Evolutionary conservation across 2,329 filamentous ascomycete genomes (phyloP).

Genomic region (Mycogone perniciosa): DNA sequence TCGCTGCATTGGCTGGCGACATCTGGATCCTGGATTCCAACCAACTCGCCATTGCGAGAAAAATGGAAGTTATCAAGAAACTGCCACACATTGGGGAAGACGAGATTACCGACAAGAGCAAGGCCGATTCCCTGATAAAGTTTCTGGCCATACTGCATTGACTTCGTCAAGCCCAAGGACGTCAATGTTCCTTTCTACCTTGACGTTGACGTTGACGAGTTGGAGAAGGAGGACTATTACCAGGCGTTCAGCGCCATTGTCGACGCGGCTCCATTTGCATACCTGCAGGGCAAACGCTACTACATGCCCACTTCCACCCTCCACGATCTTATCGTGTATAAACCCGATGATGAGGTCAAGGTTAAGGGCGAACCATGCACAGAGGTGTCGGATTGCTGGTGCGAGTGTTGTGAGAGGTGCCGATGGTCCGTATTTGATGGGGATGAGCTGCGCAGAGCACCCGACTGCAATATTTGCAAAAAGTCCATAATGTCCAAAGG

Average conservation of each 20-base stretch:
- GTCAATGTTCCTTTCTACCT: not conserved
- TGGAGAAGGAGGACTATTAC: not conserved
- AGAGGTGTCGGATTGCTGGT: not conserved
- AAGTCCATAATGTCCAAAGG: not conserved
- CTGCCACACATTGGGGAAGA: not conserved
- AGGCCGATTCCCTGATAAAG: not conserved
- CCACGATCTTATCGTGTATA: not conserved
- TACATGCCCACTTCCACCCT: not conserved
- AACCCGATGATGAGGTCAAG: not conserved
- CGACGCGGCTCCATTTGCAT: not conserved
- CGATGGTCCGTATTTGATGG: too few species aligned
- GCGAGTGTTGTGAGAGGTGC: not conserved
- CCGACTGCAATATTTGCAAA: not conserved
- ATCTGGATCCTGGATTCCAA: not conserved
- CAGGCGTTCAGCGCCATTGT: not conserved
- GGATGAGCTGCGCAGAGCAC: not conserved
- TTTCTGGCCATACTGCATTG: not conserved
- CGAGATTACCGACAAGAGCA: not conserved
- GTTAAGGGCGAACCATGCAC: not conserved
- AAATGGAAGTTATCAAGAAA: not conserved
- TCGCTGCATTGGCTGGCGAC: not conserved
- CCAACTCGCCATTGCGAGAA: not conserved
- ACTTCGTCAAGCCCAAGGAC: not conserved
- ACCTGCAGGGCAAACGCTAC: not conserved
- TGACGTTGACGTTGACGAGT: not conserved